These are phyloP conservation scores for Termitomyces sp. DNA, from an alignment of 768 basidiomycete genomes.

Conservation along the genomic window DNA sequence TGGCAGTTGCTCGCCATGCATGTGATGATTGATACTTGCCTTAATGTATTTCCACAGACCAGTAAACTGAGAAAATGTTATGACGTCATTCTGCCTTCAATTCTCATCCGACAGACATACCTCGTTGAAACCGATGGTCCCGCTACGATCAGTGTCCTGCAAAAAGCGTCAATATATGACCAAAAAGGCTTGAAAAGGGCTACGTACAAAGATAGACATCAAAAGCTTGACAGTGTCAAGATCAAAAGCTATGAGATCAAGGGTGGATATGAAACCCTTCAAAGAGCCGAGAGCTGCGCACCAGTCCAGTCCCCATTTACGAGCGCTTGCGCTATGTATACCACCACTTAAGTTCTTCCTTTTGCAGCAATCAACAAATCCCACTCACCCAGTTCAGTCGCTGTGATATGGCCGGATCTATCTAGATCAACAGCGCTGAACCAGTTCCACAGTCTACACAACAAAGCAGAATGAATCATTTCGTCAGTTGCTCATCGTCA, in stretches of 20 bases:
- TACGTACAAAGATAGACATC: conserved; percentile 73
- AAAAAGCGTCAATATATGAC: neutral
- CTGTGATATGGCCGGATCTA: conserved; percentile 61
- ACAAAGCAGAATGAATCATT: no score
- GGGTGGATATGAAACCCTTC: neutral
- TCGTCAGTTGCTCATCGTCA: neutral
- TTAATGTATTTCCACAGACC: conserved; percentile 84
- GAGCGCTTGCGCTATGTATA: conserved; percentile 35
- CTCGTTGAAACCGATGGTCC: conserved; percentile 78
- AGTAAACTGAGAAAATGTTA: conserved; percentile 42
- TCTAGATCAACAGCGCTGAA: conserved; percentile 67
- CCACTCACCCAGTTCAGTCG: conserved; percentile 59
- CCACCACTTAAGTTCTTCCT: neutral
- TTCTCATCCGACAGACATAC: conserved; percentile 30
- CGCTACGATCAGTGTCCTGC: conserved; percentile 66
- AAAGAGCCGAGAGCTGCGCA: conserved; percentile 30
- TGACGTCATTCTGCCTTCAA: conserved; percentile 9
- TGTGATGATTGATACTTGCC: conserved; percentile 20
- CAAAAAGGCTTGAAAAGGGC: neutral
- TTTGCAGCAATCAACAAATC: neutral
- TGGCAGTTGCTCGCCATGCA: neutral
- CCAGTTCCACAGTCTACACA: conserved; percentile 63
- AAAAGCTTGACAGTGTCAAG: conserved; percentile 82
- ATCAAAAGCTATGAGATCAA: conserved; percentile 56
- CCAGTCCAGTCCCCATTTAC: conserved; percentile 71